Base-by-base conservation (phyloP, 169 alveolate genomes). In the Amoebophrya sp. region DNA sequence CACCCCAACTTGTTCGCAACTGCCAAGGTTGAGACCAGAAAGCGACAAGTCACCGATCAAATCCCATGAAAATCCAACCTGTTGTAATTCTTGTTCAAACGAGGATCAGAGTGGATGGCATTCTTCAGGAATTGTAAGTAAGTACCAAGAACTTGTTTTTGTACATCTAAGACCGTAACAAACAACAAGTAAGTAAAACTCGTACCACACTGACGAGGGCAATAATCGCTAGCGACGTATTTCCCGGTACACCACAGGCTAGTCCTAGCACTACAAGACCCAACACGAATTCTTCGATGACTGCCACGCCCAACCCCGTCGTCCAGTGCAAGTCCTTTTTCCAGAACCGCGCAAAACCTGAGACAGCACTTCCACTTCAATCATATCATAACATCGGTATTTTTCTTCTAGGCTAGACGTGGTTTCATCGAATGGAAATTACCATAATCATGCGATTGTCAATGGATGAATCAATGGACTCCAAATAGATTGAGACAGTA, bases 41-140 rank as follows among this genome's bases (percentile, higher is more conserved):
- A 65, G 83, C 3, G 83, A 65, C 83, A 65, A 65, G 33, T 65
- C 83, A 65, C 83, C 83, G 33, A 65, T 65, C 33, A 65, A 65
- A 65, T 65, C 83, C 83, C 83, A 65, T 36, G 83, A 65, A 36
- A 65, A 65, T 6, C 83, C 83, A 36, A 65, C n/a, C 83, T 65
- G 83, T 6, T 1, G 18, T 47, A 12, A 18, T 18, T 47, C 18
- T 47, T 47, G n/a, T n/a, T n/a, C n/a, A n/a, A n/a, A 65, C 83
- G 83, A 65, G 83, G n/a, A 65, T 6, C 83, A 29, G 83, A 65
- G 18, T 36, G 18, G 83, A 0, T 1, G 18, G 6, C 18, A 18
- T 18, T 47, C 18, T 47, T 47, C 65, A 47, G 65, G 18, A 47
- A 47, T 47, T 47, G 18, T 47, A 18, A 47, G 18, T 12, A 6